These are phyloP conservation scores for Colletotrichum sp. DNA, from an alignment of 2,329 filamentous ascomycete genomes.

Conservation along the genomic window DNA sequence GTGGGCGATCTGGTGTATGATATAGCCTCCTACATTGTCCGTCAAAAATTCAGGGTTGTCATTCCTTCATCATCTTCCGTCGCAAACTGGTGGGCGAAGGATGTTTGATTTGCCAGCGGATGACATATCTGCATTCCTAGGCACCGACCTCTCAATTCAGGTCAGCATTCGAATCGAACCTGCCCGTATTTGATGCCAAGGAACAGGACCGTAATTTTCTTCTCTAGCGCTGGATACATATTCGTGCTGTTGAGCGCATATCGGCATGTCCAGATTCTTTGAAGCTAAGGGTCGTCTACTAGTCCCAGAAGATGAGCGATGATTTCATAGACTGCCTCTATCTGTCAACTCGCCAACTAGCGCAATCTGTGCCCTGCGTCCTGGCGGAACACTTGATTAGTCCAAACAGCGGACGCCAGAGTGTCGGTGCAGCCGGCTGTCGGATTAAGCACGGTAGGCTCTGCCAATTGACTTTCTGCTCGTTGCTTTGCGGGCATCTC, in stretches of 20 bases:
- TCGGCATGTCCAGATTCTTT: neutral
- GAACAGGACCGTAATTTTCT: neutral
- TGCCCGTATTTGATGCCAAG: neutral
- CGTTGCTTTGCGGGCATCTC: neutral
- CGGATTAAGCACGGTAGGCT: neutral
- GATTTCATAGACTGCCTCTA: conserved; percentile 12
- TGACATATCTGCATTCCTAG: neutral
- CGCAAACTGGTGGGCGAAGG: neutral
- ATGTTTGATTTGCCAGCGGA: neutral
- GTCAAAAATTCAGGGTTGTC: neutral
- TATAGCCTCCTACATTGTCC: neutral
- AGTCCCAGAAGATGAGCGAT: neutral
- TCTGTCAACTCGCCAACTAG: neutral
- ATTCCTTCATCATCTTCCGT: neutral
- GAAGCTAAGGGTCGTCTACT: neutral
- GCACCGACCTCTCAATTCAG: neutral
- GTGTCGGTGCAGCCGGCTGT: neutral
- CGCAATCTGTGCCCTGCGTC: neutral
- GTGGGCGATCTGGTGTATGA: neutral
- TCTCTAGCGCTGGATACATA: neutral
- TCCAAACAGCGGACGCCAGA: neutral
- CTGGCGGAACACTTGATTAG: neutral
- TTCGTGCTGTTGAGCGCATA: neutral
- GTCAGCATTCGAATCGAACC: neutral
- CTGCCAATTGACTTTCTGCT: neutral